Evolutionary conservation across 2,329 filamentous ascomycete genomes (phyloP), one percentile per base, ranked within the genome.

Genomic region (Colletotrichum chrysophilum): DNA sequence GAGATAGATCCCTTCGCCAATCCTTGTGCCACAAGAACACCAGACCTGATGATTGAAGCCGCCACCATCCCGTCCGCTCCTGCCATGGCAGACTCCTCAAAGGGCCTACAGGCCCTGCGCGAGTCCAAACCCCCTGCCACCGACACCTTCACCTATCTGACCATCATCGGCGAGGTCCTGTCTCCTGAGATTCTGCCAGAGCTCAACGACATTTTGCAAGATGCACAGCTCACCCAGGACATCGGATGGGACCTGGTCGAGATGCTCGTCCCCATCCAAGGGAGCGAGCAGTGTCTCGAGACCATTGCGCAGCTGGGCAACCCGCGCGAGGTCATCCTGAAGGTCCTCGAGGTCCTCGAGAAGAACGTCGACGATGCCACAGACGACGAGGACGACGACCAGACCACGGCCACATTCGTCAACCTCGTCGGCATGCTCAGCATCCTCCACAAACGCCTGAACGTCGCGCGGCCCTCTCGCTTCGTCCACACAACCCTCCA

Each of bases 211-310:
- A 91, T 94, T 43, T 87, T 95, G 21, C 91, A 94, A 82, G 92
- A 95, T 87, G 87, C 88, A 12, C 88, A 90, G 74, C 87, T 96
- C 72, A 95, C 94, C 4, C 91, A 90, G 76, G 93, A 95, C 72
- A 96, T 96, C 79, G 95, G 95, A 66, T 97, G 95, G 95, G 95
- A 97, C 82, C 86, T 96, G 67, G 93, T 97, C 26, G 93, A 94
- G 81, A 91, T 95, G 80, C 89, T 97, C 6, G 88, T 96, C 28
- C 88, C 91, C 43, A 85, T 95, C 7, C 88, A 94, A 2, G 91
- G 89, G 14, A 93, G 93, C n/a, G 92, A 94, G 78, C 84, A 88
- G 62, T 96, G 94, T 81, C 87, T 96, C 18, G 91, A 93, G 81
- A 94, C 93, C 34, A 92, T 96, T 68, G 94, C 94, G 36, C 90